A percentile compares a stretch with the other conserved stretches of the same genome.
Conservation (phyloP, 2,329 filamentous ascomycete genomes). For the Botryosphaeria agaves region DNA sequence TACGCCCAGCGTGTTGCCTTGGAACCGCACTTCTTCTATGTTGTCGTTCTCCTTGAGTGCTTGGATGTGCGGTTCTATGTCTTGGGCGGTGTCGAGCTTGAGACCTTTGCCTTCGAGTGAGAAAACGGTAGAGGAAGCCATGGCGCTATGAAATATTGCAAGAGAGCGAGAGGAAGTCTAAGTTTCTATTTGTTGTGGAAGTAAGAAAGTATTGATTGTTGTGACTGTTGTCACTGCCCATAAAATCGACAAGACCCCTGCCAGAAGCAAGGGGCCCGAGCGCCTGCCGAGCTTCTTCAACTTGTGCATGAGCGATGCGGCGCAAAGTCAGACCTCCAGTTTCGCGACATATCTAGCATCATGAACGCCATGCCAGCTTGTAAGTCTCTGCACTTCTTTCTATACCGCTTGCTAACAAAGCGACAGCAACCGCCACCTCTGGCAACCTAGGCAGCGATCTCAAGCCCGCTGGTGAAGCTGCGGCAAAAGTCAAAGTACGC, state of each 20-base stretch:
- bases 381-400: no score
- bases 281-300: no score
- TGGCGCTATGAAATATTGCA: constrained; percentile 30
- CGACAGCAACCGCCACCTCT: constrained; percentile 7
- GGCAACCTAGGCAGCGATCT: constrained; percentile 28
- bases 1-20: constrained; percentile 86
- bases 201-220: no score
- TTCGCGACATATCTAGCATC: no score
- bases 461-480: constrained; percentile 20
- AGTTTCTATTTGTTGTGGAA: constrained; percentile 26
- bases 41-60: constrained; percentile 53
- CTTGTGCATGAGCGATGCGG: no score
- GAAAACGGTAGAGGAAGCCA: constrained; percentile 48
- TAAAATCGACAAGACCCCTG: no score
- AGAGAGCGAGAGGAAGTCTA: constrained; percentile 48
- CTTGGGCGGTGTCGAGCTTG: constrained; percentile 77
- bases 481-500: constrained; percentile 26
- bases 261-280: no score
- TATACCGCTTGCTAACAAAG: no score
- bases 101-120: constrained; percentile 82
- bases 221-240: no score
- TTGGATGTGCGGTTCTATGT: constrained; percentile 72
- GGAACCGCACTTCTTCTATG: constrained; percentile 69
- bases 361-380: no score
- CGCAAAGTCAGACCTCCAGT: no score